These are phyloP conservation scores for Mariannaea elegans DNA, from an alignment of 2,329 filamentous ascomycete genomes.

Conservation along the genomic window DNA sequence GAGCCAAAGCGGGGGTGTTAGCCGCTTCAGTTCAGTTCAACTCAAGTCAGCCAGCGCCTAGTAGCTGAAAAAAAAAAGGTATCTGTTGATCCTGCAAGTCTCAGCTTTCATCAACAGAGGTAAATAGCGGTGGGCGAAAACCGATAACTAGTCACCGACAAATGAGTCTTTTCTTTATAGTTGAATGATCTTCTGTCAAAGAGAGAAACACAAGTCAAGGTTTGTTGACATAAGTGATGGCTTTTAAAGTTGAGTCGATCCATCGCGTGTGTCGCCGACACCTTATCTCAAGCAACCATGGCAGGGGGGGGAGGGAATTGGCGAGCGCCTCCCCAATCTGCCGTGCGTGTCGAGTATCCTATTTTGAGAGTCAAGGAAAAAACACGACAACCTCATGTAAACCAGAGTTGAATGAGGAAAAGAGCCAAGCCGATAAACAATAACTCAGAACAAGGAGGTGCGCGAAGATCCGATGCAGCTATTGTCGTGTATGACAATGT, in stretches of 20 bases:
- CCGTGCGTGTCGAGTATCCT: conserved; percentile 12
- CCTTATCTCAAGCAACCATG: conserved; percentile 36
- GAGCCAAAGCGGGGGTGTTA: conserved; percentile 26
- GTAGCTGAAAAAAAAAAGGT: conserved; percentile 12
- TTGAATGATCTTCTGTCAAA: conserved; percentile 17
- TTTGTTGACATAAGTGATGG: conserved; percentile 19
- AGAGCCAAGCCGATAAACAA: background rate
- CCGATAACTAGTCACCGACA: background rate
- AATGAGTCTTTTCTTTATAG: conserved; percentile 4
- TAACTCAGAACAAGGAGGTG: background rate
- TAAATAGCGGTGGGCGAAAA: conserved; percentile 6
- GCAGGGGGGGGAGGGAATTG: conserved; percentile 17
- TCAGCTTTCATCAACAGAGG: background rate
- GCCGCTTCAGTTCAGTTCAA: conserved; percentile 20
- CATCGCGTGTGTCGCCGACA: conserved; percentile 29
- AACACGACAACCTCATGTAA: background rate
- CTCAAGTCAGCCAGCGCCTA: conserved; percentile 23
- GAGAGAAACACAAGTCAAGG: conserved; percentile 16
- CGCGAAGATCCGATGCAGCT: conserved; percentile 16
- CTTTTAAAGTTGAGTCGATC: conserved; percentile 37
- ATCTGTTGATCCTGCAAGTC: conserved; percentile 6
- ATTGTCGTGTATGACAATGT: no score
- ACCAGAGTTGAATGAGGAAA: background rate
- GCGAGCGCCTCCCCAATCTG: conserved; percentile 17
- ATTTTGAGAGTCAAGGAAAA: background rate